Evolutionary conservation across 768 basidiomycete species (phyloP).

Genomic region (Xerocomellus intermedius): DNA sequence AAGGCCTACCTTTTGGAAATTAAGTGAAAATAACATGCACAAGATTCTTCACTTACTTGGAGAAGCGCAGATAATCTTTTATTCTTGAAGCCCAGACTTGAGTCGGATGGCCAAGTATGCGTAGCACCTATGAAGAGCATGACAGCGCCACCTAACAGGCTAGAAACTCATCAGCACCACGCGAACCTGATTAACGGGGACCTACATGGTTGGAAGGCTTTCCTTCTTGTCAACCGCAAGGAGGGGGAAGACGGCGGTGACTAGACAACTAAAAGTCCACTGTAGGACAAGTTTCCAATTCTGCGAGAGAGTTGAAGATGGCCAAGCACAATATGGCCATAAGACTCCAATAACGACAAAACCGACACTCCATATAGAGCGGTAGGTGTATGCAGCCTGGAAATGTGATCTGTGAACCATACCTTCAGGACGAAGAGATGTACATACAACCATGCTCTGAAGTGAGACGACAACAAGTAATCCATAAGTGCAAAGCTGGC

Average conservation of each 20-base stretch:
- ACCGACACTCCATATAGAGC: slow-evolving; percentile 71
- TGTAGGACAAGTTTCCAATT: slow-evolving; percentile 27
- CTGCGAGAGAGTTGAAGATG: slow-evolving; percentile 28
- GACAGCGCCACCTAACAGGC: slow-evolving; percentile 46
- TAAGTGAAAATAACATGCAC: neutral
- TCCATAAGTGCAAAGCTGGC: slow-evolving; percentile 24
- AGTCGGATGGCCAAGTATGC: slow-evolving; percentile 10
- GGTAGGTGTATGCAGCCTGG: slow-evolving; percentile 68
- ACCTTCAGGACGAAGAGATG: neutral
- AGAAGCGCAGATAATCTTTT: slow-evolving; percentile 9
- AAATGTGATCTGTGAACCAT: neutral
- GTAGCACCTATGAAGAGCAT: slow-evolving; percentile 40
- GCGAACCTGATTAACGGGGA: slow-evolving; percentile 1
- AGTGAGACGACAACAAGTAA: slow-evolving; percentile 43
- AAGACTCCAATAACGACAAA: slow-evolving; percentile 55
- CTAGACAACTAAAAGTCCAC: slow-evolving; percentile 53
- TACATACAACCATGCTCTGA: slow-evolving; percentile 72
- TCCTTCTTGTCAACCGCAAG: slow-evolving; percentile 73
- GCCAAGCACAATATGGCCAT: slow-evolving; percentile 66
- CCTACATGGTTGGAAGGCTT: slow-evolving; percentile 58
- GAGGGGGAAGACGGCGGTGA: slow-evolving; percentile 66
- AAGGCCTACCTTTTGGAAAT: slow-evolving; percentile 39
- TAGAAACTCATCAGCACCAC: slow-evolving; percentile 23
- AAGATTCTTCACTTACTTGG: slow-evolving; percentile 20
- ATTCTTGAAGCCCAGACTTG: neutral